phyloP scores from a whole-genome alignment of 352 stramenopile genomes.

The Phytophthora chlamydospora region DNA sequence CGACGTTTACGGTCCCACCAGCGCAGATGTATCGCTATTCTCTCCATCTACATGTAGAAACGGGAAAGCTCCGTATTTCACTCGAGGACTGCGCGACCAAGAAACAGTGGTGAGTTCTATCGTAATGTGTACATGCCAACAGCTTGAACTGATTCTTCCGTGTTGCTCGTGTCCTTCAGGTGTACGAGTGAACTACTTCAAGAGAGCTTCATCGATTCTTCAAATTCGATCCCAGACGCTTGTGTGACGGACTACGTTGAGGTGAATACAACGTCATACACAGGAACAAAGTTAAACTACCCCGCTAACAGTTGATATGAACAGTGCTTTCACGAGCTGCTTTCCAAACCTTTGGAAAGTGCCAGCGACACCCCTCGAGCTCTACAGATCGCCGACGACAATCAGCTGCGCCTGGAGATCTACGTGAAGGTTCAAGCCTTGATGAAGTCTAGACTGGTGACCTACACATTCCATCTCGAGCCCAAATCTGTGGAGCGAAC shows the following conservation, averaged over 20 bases:
- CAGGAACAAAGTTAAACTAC: not conserved
- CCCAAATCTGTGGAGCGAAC: conserved; percentile 11
- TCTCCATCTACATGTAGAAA: too few relatives aligned
- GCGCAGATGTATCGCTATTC: too few relatives aligned
- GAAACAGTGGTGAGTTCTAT: conserved; percentile 18
- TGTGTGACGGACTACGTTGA: not conserved
- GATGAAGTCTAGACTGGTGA: conserved; percentile 9
- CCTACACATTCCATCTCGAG: conserved; percentile 3
- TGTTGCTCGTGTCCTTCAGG: not conserved
- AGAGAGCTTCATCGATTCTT: not conserved
- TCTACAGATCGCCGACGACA: conserved; percentile 6
- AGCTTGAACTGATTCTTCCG: not conserved
- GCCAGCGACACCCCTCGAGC: not conserved
- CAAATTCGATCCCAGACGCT: conserved; percentile 8
- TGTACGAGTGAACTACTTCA: not conserved
- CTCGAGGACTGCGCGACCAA: conserved; percentile 22
- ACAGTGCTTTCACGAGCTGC: conserved; percentile 7
- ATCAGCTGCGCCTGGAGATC: conserved; percentile 13
- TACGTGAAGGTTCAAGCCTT: conserved; percentile 20
- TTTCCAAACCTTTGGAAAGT: not conserved
- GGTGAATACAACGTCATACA: not conserved
- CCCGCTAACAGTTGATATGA: not conserved
- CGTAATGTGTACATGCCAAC: too few relatives aligned
- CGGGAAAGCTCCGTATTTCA: conserved; percentile 16
- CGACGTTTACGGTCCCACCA: too few relatives aligned